Base-by-base conservation (phyloP, 352 stramenopile genomes). In the Phytopythium sindhum region DNA sequence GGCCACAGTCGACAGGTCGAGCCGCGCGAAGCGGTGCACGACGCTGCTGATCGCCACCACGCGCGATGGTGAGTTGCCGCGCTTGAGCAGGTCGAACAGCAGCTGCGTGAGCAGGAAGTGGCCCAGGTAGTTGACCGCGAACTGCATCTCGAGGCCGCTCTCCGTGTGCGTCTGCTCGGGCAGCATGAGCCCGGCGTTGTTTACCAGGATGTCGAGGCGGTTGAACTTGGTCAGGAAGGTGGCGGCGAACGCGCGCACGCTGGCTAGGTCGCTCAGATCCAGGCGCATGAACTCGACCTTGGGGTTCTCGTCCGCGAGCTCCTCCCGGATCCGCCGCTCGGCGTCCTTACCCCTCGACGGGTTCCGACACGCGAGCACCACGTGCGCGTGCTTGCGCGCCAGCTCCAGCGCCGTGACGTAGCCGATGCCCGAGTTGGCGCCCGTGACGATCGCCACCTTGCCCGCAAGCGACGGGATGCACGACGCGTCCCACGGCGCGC, bases 311-410 rank as follows among this genome's bases (percentile, higher is more conserved):
- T 31, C 51, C 33, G 42, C 60, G 24, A 80, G 37, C 33, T 68
- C 63, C 10, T 57, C 33, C 35, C 66, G 65, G 44, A 84, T 84
- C 29, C 52, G 35, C 42, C 65, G 35, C 37, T 68, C 61, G 1
- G 76, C 74, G 28, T 77, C 53, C 31, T 74, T 53, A 10, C 64
- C 74, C 5, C 70, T 67, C 12, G 60, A 45, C 9, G 56, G 57
- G 37, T 68, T 92, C 37, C 90, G 88, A 69, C 88, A 96, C n/a
- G 85, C 89, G 5, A 97, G 64, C 26, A 97, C 72, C n/a, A 97
- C 89, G 26, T 83, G 60, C 47, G 78, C 88, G 17, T 73, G 68
- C 52, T 86, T 80, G 50, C 79, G 58, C 10, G 75, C 86, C 53
- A 97, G 61, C 48, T 75, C 68, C 29, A 73, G 60, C 10, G 89